These are phyloP conservation scores for Leucogyrophana mollusca DNA, from an alignment of 768 basidiomycete species.

Conservation along the genomic window DNA sequence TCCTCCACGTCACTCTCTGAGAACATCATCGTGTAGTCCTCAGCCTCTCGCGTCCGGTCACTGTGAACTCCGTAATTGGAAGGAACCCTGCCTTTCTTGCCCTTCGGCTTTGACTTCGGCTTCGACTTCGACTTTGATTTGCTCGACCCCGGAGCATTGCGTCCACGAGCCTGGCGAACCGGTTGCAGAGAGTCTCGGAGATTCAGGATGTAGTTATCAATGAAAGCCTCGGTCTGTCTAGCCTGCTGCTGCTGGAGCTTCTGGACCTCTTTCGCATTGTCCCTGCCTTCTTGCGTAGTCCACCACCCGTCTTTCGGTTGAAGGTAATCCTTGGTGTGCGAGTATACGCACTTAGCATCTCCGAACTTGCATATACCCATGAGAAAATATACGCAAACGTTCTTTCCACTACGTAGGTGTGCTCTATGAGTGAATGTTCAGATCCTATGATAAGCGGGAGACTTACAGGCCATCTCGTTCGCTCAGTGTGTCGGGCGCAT, in stretches of 20 bases:
- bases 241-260: not conserved
- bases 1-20: constrained; percentile 33
- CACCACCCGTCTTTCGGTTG: constrained; percentile 48
- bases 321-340: constrained; percentile 46
- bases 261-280: constrained; percentile 3
- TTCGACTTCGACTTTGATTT: too few species aligned
- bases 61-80: not conserved
- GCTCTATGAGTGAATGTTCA: too few species aligned
- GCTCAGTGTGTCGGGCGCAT: constrained; percentile 55
- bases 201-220: not conserved
- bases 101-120: not conserved
- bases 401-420: constrained; percentile 45
- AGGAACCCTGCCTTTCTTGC: not conserved
- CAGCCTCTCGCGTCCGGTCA: not conserved
- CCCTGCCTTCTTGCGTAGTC: constrained; percentile 11
- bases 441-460: not conserved
- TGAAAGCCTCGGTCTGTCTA: not conserved
- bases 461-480: constrained; percentile 54
- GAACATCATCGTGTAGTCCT: constrained; percentile 18
- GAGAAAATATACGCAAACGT: constrained; percentile 45
- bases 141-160: too few species aligned
- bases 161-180: too few species aligned
- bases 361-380: constrained; percentile 40
- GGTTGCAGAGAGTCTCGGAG: too few species aligned
- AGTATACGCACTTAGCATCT: constrained; percentile 41